A percentile compares a stretch with the other conserved stretches of the same genome.
Conservation (phyloP, 495 filamentous ascomycete genomes). For the Bombardia bombarda region DNA sequence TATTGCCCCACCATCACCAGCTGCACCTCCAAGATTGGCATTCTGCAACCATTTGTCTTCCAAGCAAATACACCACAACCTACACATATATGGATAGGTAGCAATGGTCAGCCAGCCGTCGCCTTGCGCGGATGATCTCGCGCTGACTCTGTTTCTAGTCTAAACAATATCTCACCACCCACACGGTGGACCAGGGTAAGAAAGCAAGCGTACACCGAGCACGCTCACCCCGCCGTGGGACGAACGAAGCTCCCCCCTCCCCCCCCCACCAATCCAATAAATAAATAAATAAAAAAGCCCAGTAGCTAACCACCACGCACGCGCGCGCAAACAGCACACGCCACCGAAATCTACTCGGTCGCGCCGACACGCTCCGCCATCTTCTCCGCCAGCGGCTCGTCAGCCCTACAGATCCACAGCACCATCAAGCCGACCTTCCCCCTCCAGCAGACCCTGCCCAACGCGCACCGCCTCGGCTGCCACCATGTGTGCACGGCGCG, state of each 20-base stretch:
- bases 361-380: slow-evolving; percentile 71
- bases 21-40: background rate
- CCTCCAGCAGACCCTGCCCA: slow-evolving; percentile 64
- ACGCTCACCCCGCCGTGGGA: slow-evolving; percentile 8
- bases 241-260: background rate
- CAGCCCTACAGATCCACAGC: slow-evolving; percentile 67
- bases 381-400: slow-evolving; percentile 76
- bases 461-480: slow-evolving; percentile 75
- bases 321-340: slow-evolving; percentile 69
- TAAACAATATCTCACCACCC: slow-evolving; percentile 91
- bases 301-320: background rate
- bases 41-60: background rate
- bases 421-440: slow-evolving; percentile 62
- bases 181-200: slow-evolving; percentile 80
- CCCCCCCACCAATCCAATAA: background rate
- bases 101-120: slow-evolving; percentile 30
- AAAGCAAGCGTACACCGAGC: background rate
- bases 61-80: background rate
- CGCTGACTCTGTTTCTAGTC: slow-evolving; percentile 48
- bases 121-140: background rate
- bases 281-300: background rate
- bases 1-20: slow-evolving; percentile 3
- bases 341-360: slow-evolving; percentile 81
- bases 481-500: slow-evolving; percentile 74
- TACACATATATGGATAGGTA: slow-evolving; percentile 22